These are phyloP conservation scores for Stenocarpella maydis DNA, from an alignment of 2,329 filamentous ascomycete genomes.

Conservation along the genomic window DNA sequence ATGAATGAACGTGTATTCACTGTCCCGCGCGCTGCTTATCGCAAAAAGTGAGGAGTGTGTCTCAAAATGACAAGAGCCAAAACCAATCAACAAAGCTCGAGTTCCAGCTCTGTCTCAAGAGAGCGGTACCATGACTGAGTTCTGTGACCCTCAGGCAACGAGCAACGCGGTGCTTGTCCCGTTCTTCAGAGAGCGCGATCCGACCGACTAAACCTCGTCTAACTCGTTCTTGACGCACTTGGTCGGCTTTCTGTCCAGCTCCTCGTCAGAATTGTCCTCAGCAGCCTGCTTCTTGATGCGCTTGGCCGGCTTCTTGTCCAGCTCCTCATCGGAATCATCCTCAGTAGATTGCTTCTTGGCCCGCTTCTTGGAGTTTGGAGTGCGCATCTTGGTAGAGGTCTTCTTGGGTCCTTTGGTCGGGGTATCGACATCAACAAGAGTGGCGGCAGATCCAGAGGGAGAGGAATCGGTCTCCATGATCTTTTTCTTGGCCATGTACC, in stretches of 20 bases:
- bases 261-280: background rate
- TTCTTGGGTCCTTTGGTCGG: slow-evolving; percentile 15
- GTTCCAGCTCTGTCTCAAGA: background rate
- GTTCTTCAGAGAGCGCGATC: background rate
- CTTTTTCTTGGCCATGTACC: slow-evolving; percentile 22
- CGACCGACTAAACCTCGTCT: background rate
- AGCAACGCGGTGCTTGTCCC: background rate
- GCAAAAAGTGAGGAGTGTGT: too few species aligned
- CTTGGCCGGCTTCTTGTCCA: background rate
- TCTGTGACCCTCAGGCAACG: too few species aligned
- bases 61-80: background rate
- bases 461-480: background rate
- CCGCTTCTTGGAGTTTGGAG: background rate
- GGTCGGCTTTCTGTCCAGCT: background rate
- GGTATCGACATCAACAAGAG: background rate
- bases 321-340: background rate
- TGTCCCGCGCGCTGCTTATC: background rate
- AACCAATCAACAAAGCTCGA: background rate
- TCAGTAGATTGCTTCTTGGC: background rate
- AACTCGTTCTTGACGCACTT: slow-evolving; percentile 9
- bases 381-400: background rate
- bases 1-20: background rate
- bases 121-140: background rate
- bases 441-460: background rate
- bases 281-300: background rate